Evolutionary conservation across 2,329 filamentous ascomycete species (phyloP).

Genomic region (Trichoderma oligosporum): DNA sequence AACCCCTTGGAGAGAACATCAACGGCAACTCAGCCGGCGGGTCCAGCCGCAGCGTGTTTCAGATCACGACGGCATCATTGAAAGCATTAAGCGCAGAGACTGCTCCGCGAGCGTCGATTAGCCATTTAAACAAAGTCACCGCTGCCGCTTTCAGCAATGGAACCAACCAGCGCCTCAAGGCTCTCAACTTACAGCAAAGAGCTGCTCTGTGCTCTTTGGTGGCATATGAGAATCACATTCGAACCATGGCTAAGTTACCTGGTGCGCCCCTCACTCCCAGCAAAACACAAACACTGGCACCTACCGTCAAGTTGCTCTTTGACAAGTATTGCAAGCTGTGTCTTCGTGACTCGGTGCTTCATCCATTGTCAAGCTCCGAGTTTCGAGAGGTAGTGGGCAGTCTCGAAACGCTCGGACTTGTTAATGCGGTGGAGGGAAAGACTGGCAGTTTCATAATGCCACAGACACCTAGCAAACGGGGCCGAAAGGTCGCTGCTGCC

Average conservation of each 20-base stretch:
- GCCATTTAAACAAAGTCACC: constrained; percentile 88
- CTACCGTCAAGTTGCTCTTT: constrained; percentile 79
- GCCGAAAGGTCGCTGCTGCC: constrained; percentile 52
- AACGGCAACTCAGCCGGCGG: constrained; percentile 53
- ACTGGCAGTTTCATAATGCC: constrained; percentile 61
- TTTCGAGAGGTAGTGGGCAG: constrained; percentile 91
- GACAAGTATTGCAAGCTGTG: constrained; percentile 80
- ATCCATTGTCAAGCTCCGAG: constrained; percentile 84
- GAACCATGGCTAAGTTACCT: constrained; percentile 44
- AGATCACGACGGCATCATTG: constrained; percentile 52
- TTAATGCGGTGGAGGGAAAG: constrained; percentile 67
- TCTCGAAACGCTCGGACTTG: constrained; percentile 79
- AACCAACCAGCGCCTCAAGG: constrained; percentile 75
- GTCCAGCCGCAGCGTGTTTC: constrained; percentile 42
- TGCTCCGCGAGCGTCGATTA: constrained; percentile 83
- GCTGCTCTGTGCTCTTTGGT: constrained; percentile 86
- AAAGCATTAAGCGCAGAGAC: constrained; percentile 66
- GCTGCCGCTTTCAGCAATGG: constrained; percentile 87
- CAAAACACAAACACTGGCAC: constrained; percentile 59
- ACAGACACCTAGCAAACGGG: constrained; percentile 69
- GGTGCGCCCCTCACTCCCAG: constrained; percentile 52
- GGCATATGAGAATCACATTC: constrained; percentile 75
- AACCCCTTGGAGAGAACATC: constrained; percentile 73
- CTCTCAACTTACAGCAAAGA: constrained; percentile 93
- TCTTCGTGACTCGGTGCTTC: constrained; percentile 80